phyloP scores from a whole-genome alignment of 352 stramenopile species.

The Phytophthora citrophthora region DNA sequence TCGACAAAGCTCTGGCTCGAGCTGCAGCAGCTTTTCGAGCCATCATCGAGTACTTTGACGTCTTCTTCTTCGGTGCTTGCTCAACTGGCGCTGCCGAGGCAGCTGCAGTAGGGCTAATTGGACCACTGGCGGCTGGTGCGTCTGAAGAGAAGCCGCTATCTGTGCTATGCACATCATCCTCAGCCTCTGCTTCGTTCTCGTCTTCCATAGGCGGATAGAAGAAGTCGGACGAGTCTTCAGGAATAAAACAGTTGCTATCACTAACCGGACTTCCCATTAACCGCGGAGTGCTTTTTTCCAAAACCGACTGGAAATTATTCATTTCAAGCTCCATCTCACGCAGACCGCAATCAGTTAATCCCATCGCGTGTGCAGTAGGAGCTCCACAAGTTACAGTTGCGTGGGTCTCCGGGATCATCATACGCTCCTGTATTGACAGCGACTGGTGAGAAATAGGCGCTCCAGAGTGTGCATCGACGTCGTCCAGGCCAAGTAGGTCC shows the following conservation, averaged over 20 bases:
- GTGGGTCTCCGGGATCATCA: conserved; percentile 62
- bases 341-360: conserved; percentile 73
- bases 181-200: conserved; percentile 44
- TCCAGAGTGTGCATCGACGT: conserved; percentile 21
- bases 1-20: conserved; percentile 53
- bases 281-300: conserved; percentile 68
- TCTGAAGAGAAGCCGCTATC: conserved; percentile 29
- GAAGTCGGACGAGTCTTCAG: conserved; percentile 60
- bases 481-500: conserved; percentile 59
- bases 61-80: conserved; percentile 25
- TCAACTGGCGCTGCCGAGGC: conserved; percentile 21
- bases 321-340: conserved; percentile 88
- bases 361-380: conserved; percentile 83
- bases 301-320: conserved; percentile 59
- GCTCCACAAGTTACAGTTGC: conserved; percentile 82
- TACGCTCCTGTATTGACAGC: conserved; percentile 44
- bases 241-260: conserved; percentile 44
- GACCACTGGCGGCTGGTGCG: conserved; percentile 11
- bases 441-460: conserved; percentile 9
- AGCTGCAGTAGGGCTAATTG: conserved; percentile 21
- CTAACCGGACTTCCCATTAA: conserved; percentile 35
- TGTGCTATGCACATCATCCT: conserved; percentile 39
- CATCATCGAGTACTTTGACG: conserved; percentile 66
- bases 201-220: conserved; percentile 62
- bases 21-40: conserved; percentile 68